These are phyloP conservation scores for Rhynchosporium secalis DNA, from an alignment of 2,329 filamentous ascomycete species.

Conservation along the genomic window DNA sequence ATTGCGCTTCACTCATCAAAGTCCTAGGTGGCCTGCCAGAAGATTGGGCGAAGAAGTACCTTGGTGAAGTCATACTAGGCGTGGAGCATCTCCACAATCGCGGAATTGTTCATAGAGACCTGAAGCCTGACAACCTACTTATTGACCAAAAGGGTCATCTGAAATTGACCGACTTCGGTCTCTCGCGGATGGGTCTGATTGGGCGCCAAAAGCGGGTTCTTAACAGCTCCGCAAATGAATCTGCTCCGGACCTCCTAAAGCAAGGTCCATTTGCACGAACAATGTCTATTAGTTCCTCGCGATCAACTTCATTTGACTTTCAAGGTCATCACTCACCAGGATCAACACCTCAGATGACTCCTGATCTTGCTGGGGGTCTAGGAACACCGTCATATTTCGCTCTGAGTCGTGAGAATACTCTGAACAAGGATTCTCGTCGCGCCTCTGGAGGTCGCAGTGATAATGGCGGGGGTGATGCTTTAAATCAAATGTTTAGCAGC, in stretches of 20 bases:
- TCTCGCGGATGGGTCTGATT: conserved; percentile 95
- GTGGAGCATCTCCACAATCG: conserved; percentile 93
- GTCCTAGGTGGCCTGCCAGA: conserved; percentile 88
- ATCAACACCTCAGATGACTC: conserved; percentile 83
- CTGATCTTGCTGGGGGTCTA: conserved; percentile 66
- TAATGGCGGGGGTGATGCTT: conserved; percentile 83
- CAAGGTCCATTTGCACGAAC: conserved; percentile 87
- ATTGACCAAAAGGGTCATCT: conserved; percentile 97
- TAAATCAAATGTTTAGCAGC: conserved; percentile 78
- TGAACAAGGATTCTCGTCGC: conserved; percentile 63
- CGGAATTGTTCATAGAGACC: conserved; percentile 92
- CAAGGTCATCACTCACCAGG: conserved; percentile 77
- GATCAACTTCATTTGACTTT: conserved; percentile 91
- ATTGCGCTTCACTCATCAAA: conserved; percentile 95
- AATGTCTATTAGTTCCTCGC: conserved; percentile 82
- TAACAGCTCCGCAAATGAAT: conserved; percentile 73
- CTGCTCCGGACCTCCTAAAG: conserved; percentile 89
- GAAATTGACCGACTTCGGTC: conserved; percentile 94
- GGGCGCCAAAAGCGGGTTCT: conserved; percentile 93
- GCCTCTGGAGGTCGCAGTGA: conserved; percentile 80
- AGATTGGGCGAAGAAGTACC: conserved; percentile 97
- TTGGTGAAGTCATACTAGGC: conserved; percentile 94
- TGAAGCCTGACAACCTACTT: conserved; percentile 95
- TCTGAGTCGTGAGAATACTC: conserved; percentile 59
- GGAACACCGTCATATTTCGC: conserved; percentile 93